Evolutionary conservation across 73 alveolate species (phyloP).

Genomic region (Halteria grandinella): DNA sequence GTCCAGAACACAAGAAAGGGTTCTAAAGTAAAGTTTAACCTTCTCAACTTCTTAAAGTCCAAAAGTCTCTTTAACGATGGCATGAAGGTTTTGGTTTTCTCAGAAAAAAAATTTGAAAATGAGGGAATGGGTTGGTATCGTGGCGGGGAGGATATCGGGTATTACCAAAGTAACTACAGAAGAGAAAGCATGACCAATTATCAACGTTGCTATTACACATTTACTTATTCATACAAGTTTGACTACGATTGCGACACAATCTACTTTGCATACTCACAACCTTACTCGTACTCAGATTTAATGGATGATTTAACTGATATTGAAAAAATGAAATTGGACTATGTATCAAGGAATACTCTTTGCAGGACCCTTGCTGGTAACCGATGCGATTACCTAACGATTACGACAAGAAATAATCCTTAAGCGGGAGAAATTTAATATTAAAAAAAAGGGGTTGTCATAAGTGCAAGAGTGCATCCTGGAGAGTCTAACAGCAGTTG

Average conservation of each 20-base stretch:
- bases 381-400: constrained; percentile 73
- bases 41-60: constrained; percentile 46
- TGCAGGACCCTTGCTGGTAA: constrained; percentile 73
- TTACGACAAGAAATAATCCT: constrained; percentile 52
- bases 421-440: background rate
- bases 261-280: constrained; percentile 84
- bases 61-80: constrained; percentile 60
- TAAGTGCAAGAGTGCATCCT: constrained; percentile 80
- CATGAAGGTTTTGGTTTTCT: constrained; percentile 66
- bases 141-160: constrained; percentile 61
- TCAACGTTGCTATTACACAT: constrained; percentile 80
- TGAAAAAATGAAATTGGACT: constrained; percentile 10
- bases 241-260: constrained; percentile 81
- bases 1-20: constrained; percentile 67
- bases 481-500: constrained; percentile 77
- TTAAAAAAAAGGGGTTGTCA: constrained; percentile 61
- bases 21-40: constrained; percentile 47
- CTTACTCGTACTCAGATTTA: constrained; percentile 86
- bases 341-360: constrained; percentile 48
- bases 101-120: constrained; percentile 11
- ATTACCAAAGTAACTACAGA: constrained; percentile 56
- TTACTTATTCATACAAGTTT: constrained; percentile 76
- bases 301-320: constrained; percentile 65
- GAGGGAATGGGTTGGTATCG: constrained; percentile 66
- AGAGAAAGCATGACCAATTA: constrained; percentile 60